Percentiles rank a stretch among this genome's conserved stretches.
phyloP scores from a whole-genome alignment of 2,329 filamentous ascomycete genomes.

The Domatiomyces catenatus region DNA sequence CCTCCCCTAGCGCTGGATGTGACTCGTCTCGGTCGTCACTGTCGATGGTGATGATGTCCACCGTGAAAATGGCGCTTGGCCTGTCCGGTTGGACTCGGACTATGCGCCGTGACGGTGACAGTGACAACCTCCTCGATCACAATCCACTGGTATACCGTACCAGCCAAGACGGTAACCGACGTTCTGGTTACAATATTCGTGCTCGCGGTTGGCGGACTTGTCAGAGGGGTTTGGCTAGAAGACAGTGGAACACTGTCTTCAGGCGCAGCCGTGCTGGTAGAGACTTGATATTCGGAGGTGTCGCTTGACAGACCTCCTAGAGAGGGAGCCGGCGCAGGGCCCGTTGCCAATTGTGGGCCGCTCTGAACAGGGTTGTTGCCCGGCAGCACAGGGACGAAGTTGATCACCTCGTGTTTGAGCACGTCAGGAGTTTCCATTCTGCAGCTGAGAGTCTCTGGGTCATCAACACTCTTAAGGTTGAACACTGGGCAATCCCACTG shows the following conservation, averaged over 20 bases:
- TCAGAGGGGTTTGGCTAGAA: background rate
- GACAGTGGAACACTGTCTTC: background rate
- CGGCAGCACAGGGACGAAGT: constrained; percentile 46
- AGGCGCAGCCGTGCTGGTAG: background rate
- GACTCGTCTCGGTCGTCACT: background rate
- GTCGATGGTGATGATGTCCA: constrained; percentile 2
- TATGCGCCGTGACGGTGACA: constrained; percentile 7
- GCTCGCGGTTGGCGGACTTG: constrained; percentile 1
- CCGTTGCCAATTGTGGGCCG: constrained; percentile 28
- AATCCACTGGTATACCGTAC: constrained; percentile 12
- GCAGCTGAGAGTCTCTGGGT: constrained; percentile 40
- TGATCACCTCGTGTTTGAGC: constrained; percentile 38
- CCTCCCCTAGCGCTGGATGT: background rate
- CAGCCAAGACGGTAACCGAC: constrained; percentile 11
- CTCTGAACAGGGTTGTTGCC: constrained; percentile 41
- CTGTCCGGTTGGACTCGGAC: background rate
- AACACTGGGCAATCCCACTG: constrained; percentile 66
- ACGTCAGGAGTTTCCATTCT: constrained; percentile 42
- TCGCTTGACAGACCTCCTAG: background rate
- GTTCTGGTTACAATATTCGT: constrained; percentile 6
- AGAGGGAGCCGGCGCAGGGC: constrained; percentile 1
- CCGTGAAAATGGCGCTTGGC: constrained; percentile 9
- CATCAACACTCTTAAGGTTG: constrained; percentile 43
- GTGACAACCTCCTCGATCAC: constrained; percentile 16
- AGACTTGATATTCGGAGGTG: background rate